A percentile compares a stretch with the other conserved stretches of the same genome.
Conservation (phyloP, 345 rosid species). For the Eucalyptus sideroxylon region DNA sequence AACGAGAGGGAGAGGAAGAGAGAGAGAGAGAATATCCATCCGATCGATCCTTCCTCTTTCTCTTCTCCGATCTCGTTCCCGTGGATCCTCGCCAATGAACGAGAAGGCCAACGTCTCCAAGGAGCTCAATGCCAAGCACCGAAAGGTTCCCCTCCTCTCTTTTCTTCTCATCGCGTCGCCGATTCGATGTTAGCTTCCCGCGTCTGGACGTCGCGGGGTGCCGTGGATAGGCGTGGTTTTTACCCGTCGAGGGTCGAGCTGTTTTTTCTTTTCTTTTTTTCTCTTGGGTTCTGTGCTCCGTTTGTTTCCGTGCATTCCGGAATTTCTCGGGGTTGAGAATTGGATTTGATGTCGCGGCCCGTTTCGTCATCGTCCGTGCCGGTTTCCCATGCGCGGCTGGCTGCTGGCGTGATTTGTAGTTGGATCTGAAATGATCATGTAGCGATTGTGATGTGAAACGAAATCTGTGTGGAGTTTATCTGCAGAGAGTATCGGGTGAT, state of each 20-base stretch:
- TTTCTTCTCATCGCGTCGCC: neutral
- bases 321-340: neutral
- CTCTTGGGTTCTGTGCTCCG: neutral
- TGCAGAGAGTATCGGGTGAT: neutral
- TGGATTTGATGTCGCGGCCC: neutral
- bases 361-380: neutral
- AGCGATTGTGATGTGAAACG: neutral
- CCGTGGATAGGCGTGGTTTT: too few relatives aligned
- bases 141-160: constrained; percentile 26
- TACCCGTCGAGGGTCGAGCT: neutral
- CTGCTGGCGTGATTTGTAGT: neutral
- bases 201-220: neutral
- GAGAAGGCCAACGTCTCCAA: constrained; percentile 98
- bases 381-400: neutral
- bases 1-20: neutral
- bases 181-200: neutral
- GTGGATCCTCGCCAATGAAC: constrained; percentile 40
- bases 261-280: neutral
- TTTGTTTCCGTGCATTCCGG: neutral
- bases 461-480: neutral
- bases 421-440: neutral
- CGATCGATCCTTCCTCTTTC: neutral
- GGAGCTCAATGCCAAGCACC: constrained; percentile 94
- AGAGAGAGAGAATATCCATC: neutral
- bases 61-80: neutral